These are phyloP conservation scores for Skeletonema costatum DNA, from an alignment of 108 stramenopile species.

Conservation along the genomic window DNA sequence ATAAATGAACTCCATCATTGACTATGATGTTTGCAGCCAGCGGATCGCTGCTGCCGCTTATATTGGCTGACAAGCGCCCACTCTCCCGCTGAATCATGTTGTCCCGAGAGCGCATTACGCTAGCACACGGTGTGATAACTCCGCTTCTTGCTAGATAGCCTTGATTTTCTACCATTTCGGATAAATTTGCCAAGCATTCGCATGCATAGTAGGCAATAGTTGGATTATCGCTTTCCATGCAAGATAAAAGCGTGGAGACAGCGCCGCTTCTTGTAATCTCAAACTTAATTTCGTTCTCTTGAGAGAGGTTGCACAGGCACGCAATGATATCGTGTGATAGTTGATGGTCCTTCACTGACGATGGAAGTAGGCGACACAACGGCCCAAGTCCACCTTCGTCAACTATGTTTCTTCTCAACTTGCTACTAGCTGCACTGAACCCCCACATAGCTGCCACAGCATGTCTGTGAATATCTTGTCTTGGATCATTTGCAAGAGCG, in stretches of 20 bases:
- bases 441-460: conserved; percentile 84
- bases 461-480: conserved; percentile 79
- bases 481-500: conserved; percentile 53
- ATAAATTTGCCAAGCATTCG: conserved; percentile 83
- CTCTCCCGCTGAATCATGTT: conserved; percentile 85
- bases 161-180: conserved; percentile 81
- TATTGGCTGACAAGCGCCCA: conserved; percentile 76
- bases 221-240: conserved; percentile 71
- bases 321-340: conserved; percentile 77
- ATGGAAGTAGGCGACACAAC: conserved; percentile 64
- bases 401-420: conserved; percentile 79
- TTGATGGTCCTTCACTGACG: conserved; percentile 67
- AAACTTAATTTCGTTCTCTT: conserved; percentile 83
- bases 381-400: conserved; percentile 87
- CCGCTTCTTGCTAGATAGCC: conserved; percentile 66
- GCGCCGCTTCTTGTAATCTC: conserved; percentile 76
- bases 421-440: conserved; percentile 55
- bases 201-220: conserved; percentile 62
- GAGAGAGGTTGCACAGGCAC: conserved; percentile 73
- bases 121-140: conserved; percentile 71
- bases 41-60: conserved; percentile 45
- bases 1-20: conserved; percentile 72
- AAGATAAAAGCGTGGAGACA: conserved; percentile 68
- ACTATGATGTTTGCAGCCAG: conserved; percentile 51
- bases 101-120: conserved; percentile 78